Base-by-base conservation (phyloP, 306 rosid genomes). In the Vachellia collinsii region DNA sequence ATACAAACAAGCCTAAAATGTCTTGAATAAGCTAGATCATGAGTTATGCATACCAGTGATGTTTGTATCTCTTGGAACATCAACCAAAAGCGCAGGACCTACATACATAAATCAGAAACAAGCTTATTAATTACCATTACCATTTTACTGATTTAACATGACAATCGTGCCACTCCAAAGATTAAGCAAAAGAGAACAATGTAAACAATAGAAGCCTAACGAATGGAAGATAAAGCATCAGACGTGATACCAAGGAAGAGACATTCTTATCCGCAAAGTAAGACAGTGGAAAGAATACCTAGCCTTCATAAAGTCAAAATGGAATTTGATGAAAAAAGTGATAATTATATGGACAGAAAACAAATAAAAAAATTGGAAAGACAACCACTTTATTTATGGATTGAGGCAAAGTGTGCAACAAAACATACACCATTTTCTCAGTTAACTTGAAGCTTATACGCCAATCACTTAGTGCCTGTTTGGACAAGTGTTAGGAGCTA, bases 71-170 rank as follows among this genome's bases (percentile, higher is more conserved):
- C 95, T 88, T 11, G 97, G 97, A 88, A 94, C 92, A 67, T 94
- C 99, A 13, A 94, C 89, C 53, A 94, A 72, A 34, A 94, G 83
- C 36, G 93, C 98, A 48, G 87, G 94, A 59, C 98, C 98, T 94
- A 74, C 76, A 54, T 36, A 65, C 25, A 89, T 20, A 20, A 56
- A 56, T 8, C 34, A 8, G 34, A 75, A 72, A 72, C 46, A 65
- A 79, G 48, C 69, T 58, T 46, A 72, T 12, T 72, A 7, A 43
- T 50, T 71, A 70, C 34, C 42, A 74, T 66, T 70, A 63, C 17
- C 43, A 75, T 68, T 63, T 36, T 37, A 50, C 5, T 43, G 11
- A 77, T 29, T 20, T 37, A 62, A 76, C 47, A 23, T 1, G 23
- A 19, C 53, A 48, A 62, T 16, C 43, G 38, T 37, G 39, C 48